Conservation (phyloP, 352 stramenopile genomes). For the Phytophthora cryptogea region DNA sequence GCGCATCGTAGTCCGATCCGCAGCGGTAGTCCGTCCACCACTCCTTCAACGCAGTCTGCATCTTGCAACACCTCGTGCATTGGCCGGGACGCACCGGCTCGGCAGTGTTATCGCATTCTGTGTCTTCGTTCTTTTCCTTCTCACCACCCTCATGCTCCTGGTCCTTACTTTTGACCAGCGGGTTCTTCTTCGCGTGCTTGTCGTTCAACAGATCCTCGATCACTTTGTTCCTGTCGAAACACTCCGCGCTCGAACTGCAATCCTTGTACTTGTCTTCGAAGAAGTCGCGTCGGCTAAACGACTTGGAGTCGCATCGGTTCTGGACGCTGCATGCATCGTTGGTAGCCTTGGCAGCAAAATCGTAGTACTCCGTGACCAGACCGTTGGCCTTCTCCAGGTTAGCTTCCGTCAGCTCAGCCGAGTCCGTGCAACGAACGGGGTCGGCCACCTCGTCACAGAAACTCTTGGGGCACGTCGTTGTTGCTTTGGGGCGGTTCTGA, state of each 20-base stretch:
- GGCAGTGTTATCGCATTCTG: conserved; percentile 29
- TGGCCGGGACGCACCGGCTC: conserved; percentile 33
- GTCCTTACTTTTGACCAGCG: conserved; percentile 21
- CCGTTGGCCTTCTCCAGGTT: conserved; percentile 38
- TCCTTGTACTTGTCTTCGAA: conserved; percentile 36
- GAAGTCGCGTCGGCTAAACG: conserved; percentile 45
- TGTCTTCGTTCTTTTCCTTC: conserved; percentile 15
- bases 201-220: conserved; percentile 31
- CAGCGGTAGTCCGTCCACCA: conserved; percentile 74
- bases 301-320: conserved; percentile 53
- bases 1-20: conserved; percentile 45
- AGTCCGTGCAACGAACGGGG: conserved; percentile 5
- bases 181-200: conserved; percentile 36
- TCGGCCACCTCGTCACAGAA: conserved; percentile 41
- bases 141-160: not conserved
- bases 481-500: conserved; percentile 47
- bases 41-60: conserved; percentile 54
- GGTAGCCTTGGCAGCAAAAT: conserved; percentile 40
- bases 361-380: conserved; percentile 38
- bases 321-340: conserved; percentile 59
- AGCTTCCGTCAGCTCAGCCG: conserved; percentile 30
- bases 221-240: conserved; percentile 37
- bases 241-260: conserved; percentile 27
- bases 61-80: conserved; percentile 57
- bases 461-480: conserved; percentile 37